Conservation (phyloP, 2,329 filamentous ascomycete species). For the Calonectria pseudoturangicola region DNA sequence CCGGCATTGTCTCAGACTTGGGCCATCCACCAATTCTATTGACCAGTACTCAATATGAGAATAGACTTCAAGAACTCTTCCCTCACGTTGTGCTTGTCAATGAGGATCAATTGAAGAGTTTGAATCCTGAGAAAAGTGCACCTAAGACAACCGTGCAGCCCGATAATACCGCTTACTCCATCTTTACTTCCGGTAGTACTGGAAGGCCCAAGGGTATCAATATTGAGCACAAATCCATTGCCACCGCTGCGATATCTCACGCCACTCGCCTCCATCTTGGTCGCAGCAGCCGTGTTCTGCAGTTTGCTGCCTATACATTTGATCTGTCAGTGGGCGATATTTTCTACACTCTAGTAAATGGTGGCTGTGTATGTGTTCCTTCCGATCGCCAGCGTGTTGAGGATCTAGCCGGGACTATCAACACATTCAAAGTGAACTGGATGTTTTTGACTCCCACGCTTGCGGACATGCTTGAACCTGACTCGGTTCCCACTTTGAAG, state of each 20-base stretch:
- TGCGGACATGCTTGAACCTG: conserved; percentile 18
- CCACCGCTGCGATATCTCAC: conserved; percentile 7
- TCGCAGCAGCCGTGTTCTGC: conserved; percentile 15
- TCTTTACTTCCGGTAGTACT: conserved; percentile 9
- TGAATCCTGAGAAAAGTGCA: neutral
- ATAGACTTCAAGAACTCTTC: conserved; percentile 2
- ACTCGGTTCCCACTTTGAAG: neutral
- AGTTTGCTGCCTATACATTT: conserved; percentile 12
- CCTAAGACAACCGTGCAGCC: conserved; percentile 9
- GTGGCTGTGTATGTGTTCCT: neutral
- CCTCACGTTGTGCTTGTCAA: conserved; percentile 10
- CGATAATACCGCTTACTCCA: conserved; percentile 16
- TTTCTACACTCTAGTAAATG: conserved; percentile 13
- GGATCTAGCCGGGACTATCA: neutral
- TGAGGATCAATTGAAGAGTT: neutral
- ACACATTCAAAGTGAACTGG: conserved; percentile 12
- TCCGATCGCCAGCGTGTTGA: conserved; percentile 19
- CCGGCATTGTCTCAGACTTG: conserved; percentile 16
- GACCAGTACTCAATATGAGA: neutral
- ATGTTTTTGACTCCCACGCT: conserved; percentile 17
- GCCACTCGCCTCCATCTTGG: neutral
- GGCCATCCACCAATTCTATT: neutral
- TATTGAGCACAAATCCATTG: conserved; percentile 13
- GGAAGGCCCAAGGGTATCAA: conserved; percentile 27
- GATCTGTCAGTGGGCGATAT: conserved; percentile 9